These are phyloP conservation scores for Diplosphaera chodatii DNA, from an alignment of 139 green algal genomes.

Conservation along the genomic window DNA sequence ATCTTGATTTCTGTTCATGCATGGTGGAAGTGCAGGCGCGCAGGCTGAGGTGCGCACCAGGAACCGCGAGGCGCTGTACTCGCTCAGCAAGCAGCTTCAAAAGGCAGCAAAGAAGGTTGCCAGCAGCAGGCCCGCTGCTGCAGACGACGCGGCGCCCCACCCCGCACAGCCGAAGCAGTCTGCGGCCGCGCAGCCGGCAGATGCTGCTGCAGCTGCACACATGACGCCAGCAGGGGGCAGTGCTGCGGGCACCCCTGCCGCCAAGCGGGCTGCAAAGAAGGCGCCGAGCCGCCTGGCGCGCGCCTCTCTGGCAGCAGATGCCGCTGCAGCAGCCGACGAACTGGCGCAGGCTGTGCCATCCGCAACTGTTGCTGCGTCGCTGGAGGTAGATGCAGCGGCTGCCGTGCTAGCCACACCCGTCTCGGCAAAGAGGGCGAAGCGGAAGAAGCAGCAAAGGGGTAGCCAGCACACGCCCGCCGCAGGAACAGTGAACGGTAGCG, in stretches of 20 bases:
- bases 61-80: constrained; percentile 65
- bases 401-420: neutral
- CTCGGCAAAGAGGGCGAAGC: neutral
- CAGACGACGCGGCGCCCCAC: neutral
- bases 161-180: no score
- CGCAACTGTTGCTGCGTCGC: neutral
- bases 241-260: neutral
- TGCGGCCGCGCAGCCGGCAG: neutral
- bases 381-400: neutral
- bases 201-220: neutral
- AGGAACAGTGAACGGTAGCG: no score
- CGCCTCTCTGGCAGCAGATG: no score
- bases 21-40: constrained; percentile 23
- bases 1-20: constrained; percentile 15
- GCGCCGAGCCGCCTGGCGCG: neutral
- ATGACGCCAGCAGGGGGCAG: neutral
- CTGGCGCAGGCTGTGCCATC: neutral
- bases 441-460: constrained; percentile 6
- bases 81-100: constrained; percentile 41
- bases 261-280: neutral
- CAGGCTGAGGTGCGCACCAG: constrained; percentile 21
- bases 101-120: constrained; percentile 12
- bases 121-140: constrained; percentile 1
- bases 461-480: no score
- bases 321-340: no score